phyloP scores from a whole-genome alignment of 2,329 filamentous ascomycete species.

The Ophiostoma angusticollis region DNA sequence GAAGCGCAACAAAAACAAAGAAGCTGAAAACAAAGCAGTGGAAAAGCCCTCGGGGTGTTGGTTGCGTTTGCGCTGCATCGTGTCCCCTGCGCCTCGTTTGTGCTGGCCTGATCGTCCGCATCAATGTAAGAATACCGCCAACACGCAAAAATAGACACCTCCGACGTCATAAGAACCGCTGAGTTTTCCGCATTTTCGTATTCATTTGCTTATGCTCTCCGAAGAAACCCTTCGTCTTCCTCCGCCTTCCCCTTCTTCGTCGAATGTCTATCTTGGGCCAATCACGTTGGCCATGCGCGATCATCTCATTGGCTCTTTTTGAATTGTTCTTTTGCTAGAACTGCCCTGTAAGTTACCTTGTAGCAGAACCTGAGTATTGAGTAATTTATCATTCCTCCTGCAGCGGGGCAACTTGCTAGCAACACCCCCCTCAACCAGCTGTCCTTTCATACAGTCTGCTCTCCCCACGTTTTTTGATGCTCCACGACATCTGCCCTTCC shows the following conservation, averaged over 20 bases:
- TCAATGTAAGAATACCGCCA: too few relatives aligned
- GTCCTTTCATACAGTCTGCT: conserved; percentile 18
- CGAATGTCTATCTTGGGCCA: conserved; percentile 2
- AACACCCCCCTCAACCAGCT: neutral
- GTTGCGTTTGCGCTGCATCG: too few relatives aligned
- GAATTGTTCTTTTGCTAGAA: neutral
- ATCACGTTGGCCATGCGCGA: conserved; percentile 11
- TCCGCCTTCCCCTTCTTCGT: neutral
- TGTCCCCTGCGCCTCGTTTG: too few relatives aligned
- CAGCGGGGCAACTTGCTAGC: neutral
- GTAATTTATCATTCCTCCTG: neutral
- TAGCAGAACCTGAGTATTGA: neutral
- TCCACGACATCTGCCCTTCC: conserved; percentile 13
- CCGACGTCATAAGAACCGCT: too few relatives aligned
- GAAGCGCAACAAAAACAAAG: too few relatives aligned
- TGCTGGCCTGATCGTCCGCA: too few relatives aligned
- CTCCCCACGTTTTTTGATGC: conserved; percentile 28
- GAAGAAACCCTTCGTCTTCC: too few relatives aligned
- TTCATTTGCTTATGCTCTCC: too few relatives aligned
- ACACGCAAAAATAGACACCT: too few relatives aligned
- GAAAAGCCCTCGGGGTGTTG: too few relatives aligned
- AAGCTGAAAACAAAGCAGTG: too few relatives aligned
- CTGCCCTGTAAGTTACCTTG: too few relatives aligned
- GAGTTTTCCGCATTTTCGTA: conserved; percentile 4
- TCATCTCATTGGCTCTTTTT: conserved; percentile 9